These are phyloP conservation scores for Pyronema domesticum DNA, from an alignment of 495 filamentous ascomycete genomes.

Conservation along the genomic window DNA sequence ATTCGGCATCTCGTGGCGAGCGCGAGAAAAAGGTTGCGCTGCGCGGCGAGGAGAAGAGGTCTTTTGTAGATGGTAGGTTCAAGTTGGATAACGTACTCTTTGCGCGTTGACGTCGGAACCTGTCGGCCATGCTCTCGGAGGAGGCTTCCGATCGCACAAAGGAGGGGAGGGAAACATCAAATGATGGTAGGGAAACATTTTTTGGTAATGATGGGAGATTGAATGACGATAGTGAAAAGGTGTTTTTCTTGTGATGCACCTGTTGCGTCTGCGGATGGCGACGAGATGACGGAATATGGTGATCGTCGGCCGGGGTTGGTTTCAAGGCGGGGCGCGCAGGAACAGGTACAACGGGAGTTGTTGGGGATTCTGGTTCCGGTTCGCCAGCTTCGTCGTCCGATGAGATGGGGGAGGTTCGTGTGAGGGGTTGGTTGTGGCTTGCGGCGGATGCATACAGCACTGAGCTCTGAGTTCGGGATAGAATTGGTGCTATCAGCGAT, in stretches of 20 bases:
- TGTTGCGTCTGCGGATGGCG: too few relatives aligned
- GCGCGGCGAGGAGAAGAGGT: not conserved
- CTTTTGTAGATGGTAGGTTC: not conserved
- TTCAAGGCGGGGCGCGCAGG: too few relatives aligned
- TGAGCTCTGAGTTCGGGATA: conserved; percentile 13
- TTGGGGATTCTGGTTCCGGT: not conserved
- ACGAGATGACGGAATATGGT: too few relatives aligned
- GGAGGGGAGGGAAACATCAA: not conserved
- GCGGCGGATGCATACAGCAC: conserved; percentile 8
- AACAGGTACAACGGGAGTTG: not conserved
- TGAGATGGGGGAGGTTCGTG: too few relatives aligned
- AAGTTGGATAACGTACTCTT: not conserved
- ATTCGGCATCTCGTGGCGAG: too few relatives aligned
- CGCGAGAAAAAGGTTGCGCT: not conserved
- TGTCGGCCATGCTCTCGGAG: not conserved
- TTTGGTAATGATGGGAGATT: not conserved
- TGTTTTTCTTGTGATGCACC: not conserved
- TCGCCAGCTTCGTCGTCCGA: not conserved
- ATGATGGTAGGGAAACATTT: conserved; percentile 1
- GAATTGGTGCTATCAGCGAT: conserved; percentile 17
- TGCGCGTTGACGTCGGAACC: not conserved
- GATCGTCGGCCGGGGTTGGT: too few relatives aligned
- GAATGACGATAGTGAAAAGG: conserved; percentile 2
- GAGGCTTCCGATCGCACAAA: not conserved
- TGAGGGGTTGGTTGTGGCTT: not conserved